These are phyloP conservation scores for Microsporum canis DNA, from an alignment of 2,329 filamentous ascomycete genomes.

Conservation along the genomic window DNA sequence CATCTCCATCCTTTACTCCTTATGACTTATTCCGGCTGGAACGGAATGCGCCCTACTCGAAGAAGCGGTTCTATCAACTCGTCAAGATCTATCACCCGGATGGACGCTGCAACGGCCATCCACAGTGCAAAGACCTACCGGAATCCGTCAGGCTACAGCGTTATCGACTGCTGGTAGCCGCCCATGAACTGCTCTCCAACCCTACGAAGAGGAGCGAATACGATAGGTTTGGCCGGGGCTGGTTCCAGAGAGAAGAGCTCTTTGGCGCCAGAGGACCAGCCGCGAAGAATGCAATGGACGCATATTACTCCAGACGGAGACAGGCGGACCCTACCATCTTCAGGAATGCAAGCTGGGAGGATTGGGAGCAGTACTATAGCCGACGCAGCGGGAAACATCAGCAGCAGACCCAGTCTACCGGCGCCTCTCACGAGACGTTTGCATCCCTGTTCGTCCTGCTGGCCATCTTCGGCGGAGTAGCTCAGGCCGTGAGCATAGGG, in stretches of 20 bases:
- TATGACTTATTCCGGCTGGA: constrained; percentile 72
- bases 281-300: neutral
- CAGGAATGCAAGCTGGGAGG: constrained; percentile 90
- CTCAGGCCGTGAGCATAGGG: constrained; percentile 60
- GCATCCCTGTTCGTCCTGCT: constrained; percentile 58
- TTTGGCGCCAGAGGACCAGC: constrained; percentile 13
- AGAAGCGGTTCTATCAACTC: constrained; percentile 74
- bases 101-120: constrained; percentile 39
- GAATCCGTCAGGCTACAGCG: constrained; percentile 63
- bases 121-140: constrained; percentile 39
- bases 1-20: constrained; percentile 48
- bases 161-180: constrained; percentile 77
- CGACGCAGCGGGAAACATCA: constrained; percentile 27
- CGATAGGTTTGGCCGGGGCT: constrained; percentile 70
- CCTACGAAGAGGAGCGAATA: constrained; percentile 68
- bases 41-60: constrained; percentile 60
- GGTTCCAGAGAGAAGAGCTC: constrained; percentile 42
- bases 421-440: constrained; percentile 68
- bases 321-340: constrained; percentile 40
- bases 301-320: constrained; percentile 22
- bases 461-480: constrained; percentile 57
- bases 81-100: constrained; percentile 97
- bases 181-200: constrained; percentile 78
- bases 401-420: constrained; percentile 9
- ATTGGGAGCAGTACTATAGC: constrained; percentile 78